These are phyloP conservation scores for Exobasidium cylindrosporum DNA, from an alignment of 1,284 basidiomycete species.

Conservation along the genomic window DNA sequence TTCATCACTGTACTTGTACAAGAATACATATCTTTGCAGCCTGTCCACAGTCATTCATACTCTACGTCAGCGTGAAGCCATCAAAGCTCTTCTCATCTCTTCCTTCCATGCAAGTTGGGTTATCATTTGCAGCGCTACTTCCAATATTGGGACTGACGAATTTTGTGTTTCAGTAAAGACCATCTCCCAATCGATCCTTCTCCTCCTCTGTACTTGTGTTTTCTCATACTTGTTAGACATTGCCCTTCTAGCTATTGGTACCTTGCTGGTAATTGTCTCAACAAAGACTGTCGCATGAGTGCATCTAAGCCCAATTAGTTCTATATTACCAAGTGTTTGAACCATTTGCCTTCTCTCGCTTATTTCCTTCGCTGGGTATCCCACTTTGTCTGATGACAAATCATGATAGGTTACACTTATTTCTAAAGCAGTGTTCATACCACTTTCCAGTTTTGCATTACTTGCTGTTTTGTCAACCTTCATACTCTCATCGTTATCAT, in stretches of 20 bases:
- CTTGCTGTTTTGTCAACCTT: conserved; percentile 10
- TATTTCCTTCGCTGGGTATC: conserved; percentile 1
- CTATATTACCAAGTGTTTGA: background rate
- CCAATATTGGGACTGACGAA: background rate
- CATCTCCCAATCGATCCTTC: background rate
- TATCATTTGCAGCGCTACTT: background rate
- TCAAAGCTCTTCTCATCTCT: background rate
- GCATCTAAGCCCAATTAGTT: background rate
- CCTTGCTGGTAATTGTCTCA: background rate
- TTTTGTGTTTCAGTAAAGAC: background rate
- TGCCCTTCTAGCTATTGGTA: background rate
- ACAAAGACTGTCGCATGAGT: background rate
- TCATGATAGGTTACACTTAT: conserved; percentile 26
- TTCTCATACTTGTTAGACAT: background rate
- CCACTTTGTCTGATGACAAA: conserved; percentile 27
- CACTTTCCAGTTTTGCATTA: conserved; percentile 11
- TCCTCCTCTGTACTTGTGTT: background rate
- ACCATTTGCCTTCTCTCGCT: background rate
- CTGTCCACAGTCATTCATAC: too few relatives aligned
- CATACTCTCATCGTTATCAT: conserved; percentile 15
- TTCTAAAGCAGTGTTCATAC: conserved; percentile 20
- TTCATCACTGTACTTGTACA: too few relatives aligned
- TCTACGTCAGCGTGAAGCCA: too few relatives aligned
- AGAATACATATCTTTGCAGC: too few relatives aligned
- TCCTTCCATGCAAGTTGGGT: background rate